Evolutionary conservation across 106 monocot genomes (phyloP).

Genomic region (Acorus calamus): DNA sequence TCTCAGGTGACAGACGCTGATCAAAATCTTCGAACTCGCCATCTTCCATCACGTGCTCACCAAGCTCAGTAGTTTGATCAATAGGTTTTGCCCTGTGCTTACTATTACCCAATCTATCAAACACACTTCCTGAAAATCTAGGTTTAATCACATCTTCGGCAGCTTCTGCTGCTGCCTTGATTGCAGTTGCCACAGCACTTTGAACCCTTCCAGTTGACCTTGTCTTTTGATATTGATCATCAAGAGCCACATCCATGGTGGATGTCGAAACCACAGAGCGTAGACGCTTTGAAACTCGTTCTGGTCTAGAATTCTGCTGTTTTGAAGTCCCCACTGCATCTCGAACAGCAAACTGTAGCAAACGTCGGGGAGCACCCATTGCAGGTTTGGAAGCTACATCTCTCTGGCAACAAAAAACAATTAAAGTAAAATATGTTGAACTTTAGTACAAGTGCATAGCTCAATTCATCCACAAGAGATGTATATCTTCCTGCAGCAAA

Average conservation of each 20-base stretch:
- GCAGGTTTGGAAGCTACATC: constrained; percentile 26
- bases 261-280: constrained; percentile 68
- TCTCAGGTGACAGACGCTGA: constrained; percentile 7
- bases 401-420: constrained; percentile 16
- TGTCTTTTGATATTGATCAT: constrained; percentile 28
- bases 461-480: no score
- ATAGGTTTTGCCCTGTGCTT: background rate
- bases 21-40: constrained; percentile 31
- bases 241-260: constrained; percentile 12
- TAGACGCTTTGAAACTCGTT: constrained; percentile 46
- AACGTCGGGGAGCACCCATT: constrained; percentile 53
- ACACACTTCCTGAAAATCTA: constrained; percentile 53
- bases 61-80: constrained; percentile 18
- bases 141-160: constrained; percentile 55
- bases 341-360: constrained; percentile 94
- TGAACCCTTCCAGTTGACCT: constrained; percentile 26
- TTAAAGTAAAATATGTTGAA: background rate
- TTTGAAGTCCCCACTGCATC: constrained; percentile 62
- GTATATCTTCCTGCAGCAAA: no score
- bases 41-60: constrained; percentile 9
- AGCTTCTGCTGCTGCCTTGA: constrained; percentile 72
- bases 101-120: constrained; percentile 44
- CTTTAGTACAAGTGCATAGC: background rate
- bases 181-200: constrained; percentile 29
- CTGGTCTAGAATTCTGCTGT: constrained; percentile 28